phyloP scores from a whole-genome alignment of 208 protist species.

The Trypanosoma grayi region DNA sequence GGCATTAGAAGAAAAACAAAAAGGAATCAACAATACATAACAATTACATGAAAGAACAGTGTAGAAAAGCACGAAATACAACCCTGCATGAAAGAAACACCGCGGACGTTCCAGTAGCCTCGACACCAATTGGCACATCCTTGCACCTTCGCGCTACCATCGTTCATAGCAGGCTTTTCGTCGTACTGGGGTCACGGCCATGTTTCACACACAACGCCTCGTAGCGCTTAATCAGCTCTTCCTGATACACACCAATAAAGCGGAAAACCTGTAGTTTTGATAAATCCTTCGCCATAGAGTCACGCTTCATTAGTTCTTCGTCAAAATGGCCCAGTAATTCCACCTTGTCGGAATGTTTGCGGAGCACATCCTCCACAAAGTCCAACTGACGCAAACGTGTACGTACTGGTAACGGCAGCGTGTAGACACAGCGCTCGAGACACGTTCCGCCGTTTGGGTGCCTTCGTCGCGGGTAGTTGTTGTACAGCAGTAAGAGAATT shows the following conservation, averaged over 20 bases:
- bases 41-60: not conserved
- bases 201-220: conserved; percentile 28
- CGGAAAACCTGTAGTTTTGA: conserved; percentile 43
- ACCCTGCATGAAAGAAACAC: not conserved
- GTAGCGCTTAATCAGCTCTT: conserved; percentile 48
- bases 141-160: not conserved
- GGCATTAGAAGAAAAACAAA: conserved; percentile 11
- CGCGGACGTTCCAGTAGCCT: too few relatives aligned
- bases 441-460: conserved; percentile 64
- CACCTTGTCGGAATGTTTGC: conserved; percentile 68
- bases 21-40: conserved; percentile 17
- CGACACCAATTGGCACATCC: too few relatives aligned
- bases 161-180: not conserved
- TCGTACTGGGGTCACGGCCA: conserved; percentile 19
- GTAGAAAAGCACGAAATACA: not conserved
- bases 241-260: conserved; percentile 77
- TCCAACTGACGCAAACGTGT: conserved; percentile 54
- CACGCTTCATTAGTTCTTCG: conserved; percentile 17
- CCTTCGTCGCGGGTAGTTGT: conserved; percentile 42
- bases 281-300: not conserved
- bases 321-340: conserved; percentile 35
- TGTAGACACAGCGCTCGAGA: conserved; percentile 42
- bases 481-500: conserved; percentile 65
- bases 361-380: conserved; percentile 56
- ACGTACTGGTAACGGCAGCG: conserved; percentile 35